Evolutionary conservation across 768 basidiomycete genomes (phyloP).

Genomic region (Boletus rufocinnamomeus): DNA sequence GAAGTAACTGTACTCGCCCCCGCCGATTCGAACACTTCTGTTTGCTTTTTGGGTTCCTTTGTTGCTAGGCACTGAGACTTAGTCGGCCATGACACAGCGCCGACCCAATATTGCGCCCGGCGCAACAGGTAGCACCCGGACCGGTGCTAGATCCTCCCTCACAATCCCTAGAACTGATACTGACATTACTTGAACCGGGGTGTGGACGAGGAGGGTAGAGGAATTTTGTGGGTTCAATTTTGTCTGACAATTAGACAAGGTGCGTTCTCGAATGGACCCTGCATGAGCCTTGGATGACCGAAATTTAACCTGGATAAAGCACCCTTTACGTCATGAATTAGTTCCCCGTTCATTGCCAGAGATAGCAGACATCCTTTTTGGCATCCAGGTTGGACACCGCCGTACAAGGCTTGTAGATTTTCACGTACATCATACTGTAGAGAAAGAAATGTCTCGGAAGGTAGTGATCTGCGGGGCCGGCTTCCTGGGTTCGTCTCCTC

Average conservation of each 20-base stretch:
- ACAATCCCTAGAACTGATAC: not conserved
- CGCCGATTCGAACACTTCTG: not conserved
- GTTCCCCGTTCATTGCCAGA: constrained; percentile 1
- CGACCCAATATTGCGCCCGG: not conserved
- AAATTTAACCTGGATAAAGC: not conserved
- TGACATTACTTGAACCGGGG: not conserved
- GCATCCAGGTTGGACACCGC: not conserved
- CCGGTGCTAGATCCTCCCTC: not conserved
- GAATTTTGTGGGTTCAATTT: not conserved
- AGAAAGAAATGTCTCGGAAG: constrained; percentile 33
- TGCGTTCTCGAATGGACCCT: not conserved
- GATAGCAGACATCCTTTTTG: not conserved
- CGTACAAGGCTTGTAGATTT: constrained; percentile 1
- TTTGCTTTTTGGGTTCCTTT: not conserved
- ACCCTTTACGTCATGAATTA: constrained; percentile 11
- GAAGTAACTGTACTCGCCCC: not conserved
- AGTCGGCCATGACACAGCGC: not conserved
- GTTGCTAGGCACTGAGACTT: not conserved
- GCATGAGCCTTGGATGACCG: not conserved
- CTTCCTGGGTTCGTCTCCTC: constrained; percentile 55
- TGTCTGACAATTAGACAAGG: not conserved
- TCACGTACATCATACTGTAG: not conserved
- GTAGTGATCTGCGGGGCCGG: constrained; percentile 57
- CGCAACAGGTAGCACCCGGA: not conserved
- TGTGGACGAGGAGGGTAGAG: not conserved